These are phyloP conservation scores for Esteya vermicola DNA, from an alignment of 2,329 filamentous ascomycete genomes.

Conservation along the genomic window DNA sequence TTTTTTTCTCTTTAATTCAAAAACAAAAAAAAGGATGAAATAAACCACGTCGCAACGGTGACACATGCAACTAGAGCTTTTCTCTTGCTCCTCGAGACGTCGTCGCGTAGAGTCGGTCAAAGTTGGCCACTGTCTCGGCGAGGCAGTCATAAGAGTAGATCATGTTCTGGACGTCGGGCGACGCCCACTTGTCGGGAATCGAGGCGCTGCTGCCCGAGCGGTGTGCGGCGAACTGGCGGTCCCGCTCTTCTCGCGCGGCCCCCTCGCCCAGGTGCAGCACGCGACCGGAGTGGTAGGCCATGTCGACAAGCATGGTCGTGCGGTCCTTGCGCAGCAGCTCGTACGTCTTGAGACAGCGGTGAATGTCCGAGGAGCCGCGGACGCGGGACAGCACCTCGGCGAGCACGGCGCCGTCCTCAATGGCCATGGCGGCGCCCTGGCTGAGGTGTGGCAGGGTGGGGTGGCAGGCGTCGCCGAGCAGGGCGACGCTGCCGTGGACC, in stretches of 20 bases:
- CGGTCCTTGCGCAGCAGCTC: conserved; percentile 42
- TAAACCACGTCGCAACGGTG: too few species aligned
- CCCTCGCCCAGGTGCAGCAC: conserved; percentile 44
- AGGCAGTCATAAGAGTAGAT: conserved; percentile 52
- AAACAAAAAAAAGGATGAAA: too few species aligned
- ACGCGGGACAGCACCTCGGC: conserved; percentile 32
- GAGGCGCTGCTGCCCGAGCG: conserved; percentile 27
- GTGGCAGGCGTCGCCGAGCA: conserved; percentile 53
- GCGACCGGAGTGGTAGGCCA: conserved; percentile 37
- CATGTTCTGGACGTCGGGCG: conserved; percentile 52
- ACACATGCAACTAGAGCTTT: too few species aligned
- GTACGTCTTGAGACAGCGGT: conserved; percentile 37
- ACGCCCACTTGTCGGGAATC: conserved; percentile 56
- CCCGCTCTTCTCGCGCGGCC: conserved; percentile 42
- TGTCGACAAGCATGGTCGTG: conserved; percentile 35
- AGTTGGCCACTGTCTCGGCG: conserved; percentile 35
- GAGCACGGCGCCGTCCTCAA: conserved; percentile 50
- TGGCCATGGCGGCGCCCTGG: conserved; percentile 54
- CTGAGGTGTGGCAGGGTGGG: conserved; percentile 53
- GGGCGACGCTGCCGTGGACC: conserved; percentile 39
- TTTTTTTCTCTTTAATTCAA: too few species aligned
- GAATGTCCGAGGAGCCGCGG: conserved; percentile 17
- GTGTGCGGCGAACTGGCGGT: conserved; percentile 38
- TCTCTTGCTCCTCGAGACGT: conserved; percentile 5
- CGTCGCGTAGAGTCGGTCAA: conserved; percentile 29